A percentile compares a stretch with the other conserved stretches of the same genome.
Conservation (phyloP, 352 stramenopile genomes). For the Pythium vanterpoolii region DNA sequence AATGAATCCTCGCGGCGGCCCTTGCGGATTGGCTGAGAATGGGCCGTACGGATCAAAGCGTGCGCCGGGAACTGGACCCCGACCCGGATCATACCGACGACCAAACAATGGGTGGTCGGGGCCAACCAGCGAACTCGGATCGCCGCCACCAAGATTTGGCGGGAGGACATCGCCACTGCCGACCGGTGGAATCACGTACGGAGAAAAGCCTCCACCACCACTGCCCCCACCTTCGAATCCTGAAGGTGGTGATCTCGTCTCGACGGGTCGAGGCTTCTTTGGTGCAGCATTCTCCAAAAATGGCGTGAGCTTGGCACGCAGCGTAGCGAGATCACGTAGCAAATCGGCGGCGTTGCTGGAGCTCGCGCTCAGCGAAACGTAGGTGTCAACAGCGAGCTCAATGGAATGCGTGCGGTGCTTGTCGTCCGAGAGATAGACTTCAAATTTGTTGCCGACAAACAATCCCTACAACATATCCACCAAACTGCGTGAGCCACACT, state of each 20-base stretch:
- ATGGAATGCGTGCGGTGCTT: conserved; percentile 68
- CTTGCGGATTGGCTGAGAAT: conserved; percentile 43
- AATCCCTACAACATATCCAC: conserved; percentile 46
- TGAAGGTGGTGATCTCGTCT: conserved; percentile 1
- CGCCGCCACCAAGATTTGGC: conserved; percentile 49
- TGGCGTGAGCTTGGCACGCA: conserved; percentile 49
- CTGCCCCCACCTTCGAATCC: neutral
- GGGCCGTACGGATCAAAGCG: conserved; percentile 86
- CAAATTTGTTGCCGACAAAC: conserved; percentile 73
- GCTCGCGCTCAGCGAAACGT: conserved; percentile 28
- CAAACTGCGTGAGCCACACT: neutral
- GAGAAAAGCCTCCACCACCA: conserved; percentile 17
- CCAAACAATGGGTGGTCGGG: conserved; percentile 76
- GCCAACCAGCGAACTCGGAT: conserved; percentile 71
- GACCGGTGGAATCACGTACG: conserved; percentile 43
- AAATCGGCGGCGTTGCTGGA: conserved; percentile 34
- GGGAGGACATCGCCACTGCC: conserved; percentile 67
- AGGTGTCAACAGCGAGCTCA: conserved; percentile 52
- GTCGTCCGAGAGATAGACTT: conserved; percentile 73
- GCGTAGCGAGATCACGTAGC: conserved; percentile 41
- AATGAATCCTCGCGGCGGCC: conserved; percentile 36
- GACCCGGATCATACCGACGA: conserved; percentile 44
- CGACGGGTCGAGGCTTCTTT: conserved; percentile 24
- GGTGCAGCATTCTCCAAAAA: conserved; percentile 60
- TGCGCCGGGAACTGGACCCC: conserved; percentile 61